phyloP scores from a whole-genome alignment of 179 eudicot species.

The Nepenthes alata region DNA sequence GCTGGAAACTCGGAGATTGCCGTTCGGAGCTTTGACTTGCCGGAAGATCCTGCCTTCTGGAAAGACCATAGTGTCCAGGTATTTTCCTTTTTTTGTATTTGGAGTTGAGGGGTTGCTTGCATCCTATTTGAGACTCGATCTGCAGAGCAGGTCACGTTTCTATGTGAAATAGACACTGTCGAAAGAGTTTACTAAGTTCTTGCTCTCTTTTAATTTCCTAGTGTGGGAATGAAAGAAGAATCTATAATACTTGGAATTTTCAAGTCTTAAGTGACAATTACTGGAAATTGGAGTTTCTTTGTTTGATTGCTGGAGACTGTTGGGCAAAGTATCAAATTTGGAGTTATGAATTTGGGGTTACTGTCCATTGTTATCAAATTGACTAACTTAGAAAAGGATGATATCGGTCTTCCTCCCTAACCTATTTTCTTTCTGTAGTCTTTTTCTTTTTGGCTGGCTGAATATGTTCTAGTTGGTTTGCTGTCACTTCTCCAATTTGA shows the following conservation, averaged over 20 bases:
- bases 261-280: too few relatives aligned
- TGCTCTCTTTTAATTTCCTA: too few relatives aligned
- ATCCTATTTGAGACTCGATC: too few relatives aligned
- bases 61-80: conserved; percentile 97
- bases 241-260: too few relatives aligned
- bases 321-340: neutral
- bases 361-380: too few relatives aligned
- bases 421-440: too few relatives aligned
- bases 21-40: conserved; percentile 54
- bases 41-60: conserved; percentile 83
- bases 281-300: neutral
- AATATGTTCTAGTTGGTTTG: neutral
- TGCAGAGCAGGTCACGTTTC: too few relatives aligned
- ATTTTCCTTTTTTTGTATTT: neutral
- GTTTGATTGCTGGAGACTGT: neutral
- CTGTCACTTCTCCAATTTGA: too few relatives aligned
- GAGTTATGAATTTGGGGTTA: neutral
- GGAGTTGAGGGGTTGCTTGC: too few relatives aligned
- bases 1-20: conserved; percentile 5
- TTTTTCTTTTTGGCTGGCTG: neutral
- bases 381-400: neutral
- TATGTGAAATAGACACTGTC: too few relatives aligned
- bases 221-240: too few relatives aligned
- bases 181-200: too few relatives aligned
- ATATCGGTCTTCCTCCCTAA: neutral